phyloP scores from a whole-genome alignment of 176 grass and related monocot species.

The Saccharum officinarum region DNA sequence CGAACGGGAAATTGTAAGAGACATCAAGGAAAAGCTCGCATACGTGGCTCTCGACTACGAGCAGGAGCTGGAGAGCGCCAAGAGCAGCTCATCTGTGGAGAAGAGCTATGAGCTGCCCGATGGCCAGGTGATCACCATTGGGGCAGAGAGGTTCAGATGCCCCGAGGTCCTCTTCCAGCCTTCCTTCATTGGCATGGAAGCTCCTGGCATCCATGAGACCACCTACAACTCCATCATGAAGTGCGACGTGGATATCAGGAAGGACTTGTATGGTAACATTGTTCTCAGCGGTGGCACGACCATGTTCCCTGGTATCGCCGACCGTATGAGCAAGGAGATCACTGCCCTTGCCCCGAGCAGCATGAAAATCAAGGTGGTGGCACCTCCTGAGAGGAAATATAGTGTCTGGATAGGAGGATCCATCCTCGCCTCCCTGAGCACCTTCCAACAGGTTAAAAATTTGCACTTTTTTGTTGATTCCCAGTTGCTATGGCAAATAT shows the following conservation, averaged over 20 bases:
- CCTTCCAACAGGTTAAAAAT: constrained; percentile 47
- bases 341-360: constrained; percentile 46
- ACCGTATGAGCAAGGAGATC: constrained; percentile 55
- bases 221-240: constrained; percentile 61
- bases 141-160: constrained; percentile 49
- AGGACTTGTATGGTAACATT: constrained; percentile 54
- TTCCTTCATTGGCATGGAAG: constrained; percentile 53
- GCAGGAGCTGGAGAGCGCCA: constrained; percentile 46
- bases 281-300: constrained; percentile 54
- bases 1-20: constrained; percentile 48
- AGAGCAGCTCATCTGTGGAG: constrained; percentile 50
- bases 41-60: constrained; percentile 47
- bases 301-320: constrained; percentile 54
- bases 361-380: constrained; percentile 57
- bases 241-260: constrained; percentile 53
- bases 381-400: constrained; percentile 49
- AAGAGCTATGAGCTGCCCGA: constrained; percentile 56
- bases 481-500: not conserved
- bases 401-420: constrained; percentile 59
- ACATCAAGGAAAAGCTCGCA: constrained; percentile 54
- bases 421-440: constrained; percentile 49
- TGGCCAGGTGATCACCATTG: constrained; percentile 54
- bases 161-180: constrained; percentile 56
- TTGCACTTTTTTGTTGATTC: not conserved
- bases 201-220: constrained; percentile 55